phyloP scores from a whole-genome alignment of 2,329 filamentous ascomycete species.

The Fusarium sarcochroum region DNA sequence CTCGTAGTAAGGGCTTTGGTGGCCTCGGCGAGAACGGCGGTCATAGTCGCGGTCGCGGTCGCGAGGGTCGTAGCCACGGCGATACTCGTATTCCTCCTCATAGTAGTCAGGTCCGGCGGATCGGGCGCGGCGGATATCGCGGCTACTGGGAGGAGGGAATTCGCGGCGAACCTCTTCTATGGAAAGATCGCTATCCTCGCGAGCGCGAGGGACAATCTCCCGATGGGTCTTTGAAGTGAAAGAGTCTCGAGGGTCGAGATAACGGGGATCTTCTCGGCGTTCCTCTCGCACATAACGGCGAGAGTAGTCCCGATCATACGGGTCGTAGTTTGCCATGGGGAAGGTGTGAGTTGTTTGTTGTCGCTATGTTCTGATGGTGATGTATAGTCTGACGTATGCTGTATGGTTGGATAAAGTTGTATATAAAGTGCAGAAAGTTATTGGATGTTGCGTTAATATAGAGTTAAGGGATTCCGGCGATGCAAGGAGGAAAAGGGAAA shows the following conservation, averaged over 20 bases:
- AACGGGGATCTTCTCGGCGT: conserved; percentile 66
- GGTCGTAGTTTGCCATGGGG: conserved; percentile 65
- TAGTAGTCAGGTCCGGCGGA: conserved; percentile 74
- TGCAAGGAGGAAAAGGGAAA: conserved; percentile 25
- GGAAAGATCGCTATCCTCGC: conserved; percentile 81
- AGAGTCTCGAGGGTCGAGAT: conserved; percentile 66
- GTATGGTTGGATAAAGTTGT: conserved; percentile 1
- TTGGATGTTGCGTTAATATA: conserved; percentile 5
- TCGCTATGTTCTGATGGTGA: conserved; percentile 9
- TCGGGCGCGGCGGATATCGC: conserved; percentile 71
- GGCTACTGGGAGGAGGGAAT: conserved; percentile 78
- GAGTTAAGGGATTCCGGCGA: conserved; percentile 17
- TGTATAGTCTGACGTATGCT: conserved; percentile 7
- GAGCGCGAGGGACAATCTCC: conserved; percentile 70
- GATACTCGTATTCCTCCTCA: conserved; percentile 66
- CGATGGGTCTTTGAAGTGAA: conserved; percentile 62
- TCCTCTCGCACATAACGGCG: conserved; percentile 69
- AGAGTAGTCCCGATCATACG: conserved; percentile 66
- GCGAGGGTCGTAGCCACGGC: conserved; percentile 64
- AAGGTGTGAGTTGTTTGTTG: conserved; percentile 15
- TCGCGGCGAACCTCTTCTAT: conserved; percentile 88
- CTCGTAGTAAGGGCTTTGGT: conserved; percentile 67
- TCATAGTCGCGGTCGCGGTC: conserved; percentile 57
- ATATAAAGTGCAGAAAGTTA: background rate
- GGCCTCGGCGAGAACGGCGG: conserved; percentile 61